Base-by-base conservation (phyloP, 306 rosid genomes). In the Malus sieversii region DNA sequence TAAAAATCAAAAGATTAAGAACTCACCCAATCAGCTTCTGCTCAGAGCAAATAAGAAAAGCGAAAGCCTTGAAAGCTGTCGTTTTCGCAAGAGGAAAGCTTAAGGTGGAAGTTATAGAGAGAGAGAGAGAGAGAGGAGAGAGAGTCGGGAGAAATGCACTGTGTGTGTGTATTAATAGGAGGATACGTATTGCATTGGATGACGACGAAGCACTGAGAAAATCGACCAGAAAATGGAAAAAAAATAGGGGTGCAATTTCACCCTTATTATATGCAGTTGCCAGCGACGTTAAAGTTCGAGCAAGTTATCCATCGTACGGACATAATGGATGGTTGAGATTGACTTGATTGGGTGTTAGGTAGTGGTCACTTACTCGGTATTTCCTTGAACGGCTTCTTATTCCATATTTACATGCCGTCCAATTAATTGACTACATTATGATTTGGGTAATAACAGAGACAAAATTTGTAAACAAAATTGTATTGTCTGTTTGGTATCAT, bases 131-230 rank as follows among this genome's bases (percentile, higher is more conserved):
- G 55, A 15, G 6, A 20, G 18, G 22, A 10, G 46, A 44, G 46
- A 44, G 44, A 29, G 48, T n/a, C 2, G 18, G 30, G 19, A 23
- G 57, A 66, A 82, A 79, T 75, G 57, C 69, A 74, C 69, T 70
- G 14, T 10, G 46, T 70, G 46, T 70, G 78, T 71, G 70, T 46
- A 63, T 66, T 22, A 71, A 64, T 72, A 51, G 76, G 18, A 8
- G 9, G 20, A 18, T 74, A 66, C 25, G 30, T 77, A 82, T 44
- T 51, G 88, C 74, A 48, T 68, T 55, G 65, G 87, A 84, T 78
- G 90, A 86, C 51, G 82, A 82, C 2, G 84, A 78, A 77, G 88
- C 82, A 78, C 68, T 78, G 82, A 83, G 64, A 74, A 78, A 68
- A 33, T 63, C 80, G 25, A 73, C 63, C 74, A n/a, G 75, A 72